Evolutionary conservation across 345 rosid genomes (phyloP), one percentile per base, ranked within the genome.

Genomic region (Camelina neglecta): DNA sequence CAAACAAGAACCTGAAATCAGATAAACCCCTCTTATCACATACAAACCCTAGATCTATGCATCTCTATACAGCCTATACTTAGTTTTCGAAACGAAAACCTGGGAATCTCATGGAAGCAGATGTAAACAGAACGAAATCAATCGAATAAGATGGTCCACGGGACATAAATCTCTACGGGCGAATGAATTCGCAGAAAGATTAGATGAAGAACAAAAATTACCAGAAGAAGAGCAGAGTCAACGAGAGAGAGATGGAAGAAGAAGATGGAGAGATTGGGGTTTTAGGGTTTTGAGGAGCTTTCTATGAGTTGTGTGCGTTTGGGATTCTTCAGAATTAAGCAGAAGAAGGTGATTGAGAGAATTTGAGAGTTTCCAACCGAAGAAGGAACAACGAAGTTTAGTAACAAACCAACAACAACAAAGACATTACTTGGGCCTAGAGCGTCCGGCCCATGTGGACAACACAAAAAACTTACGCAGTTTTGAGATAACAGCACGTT

Each of bases 231-330:
- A 70, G 45, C 4, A 47, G 41, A 71, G 12, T 31, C 31, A 8
- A 16, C 57, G 18, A 16, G 64, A 55, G 50, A 21, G 63, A 42
- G 38, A 57, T 31, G 13, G 38, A 6, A 42, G 47, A 6, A 42
- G 47, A 42, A 44, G 48, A 44, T 12, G 48, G n/a, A 44, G 23
- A 5, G 26, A 63, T 3, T 31, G 44, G 11, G 47, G 38, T 7
- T 44, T 36, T 38, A 56, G 35, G 60, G 12, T 67, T 66, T 56
- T 29, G 64, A 42, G 64, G 54, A 69, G 73, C 54, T 38, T 69
- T 69, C 9, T 11, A 47, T 23, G 41, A 67, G 72, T 51, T 20
- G 45, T 20, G 33, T 8, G 60, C 71, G 58, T 67, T 41, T n/a
- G 51, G 16, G 36, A 36, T 1, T 2, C 7, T 65, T 20, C 11